phyloP scores from a whole-genome alignment of 495 filamentous ascomycete species.

The Penicillium canescens region DNA sequence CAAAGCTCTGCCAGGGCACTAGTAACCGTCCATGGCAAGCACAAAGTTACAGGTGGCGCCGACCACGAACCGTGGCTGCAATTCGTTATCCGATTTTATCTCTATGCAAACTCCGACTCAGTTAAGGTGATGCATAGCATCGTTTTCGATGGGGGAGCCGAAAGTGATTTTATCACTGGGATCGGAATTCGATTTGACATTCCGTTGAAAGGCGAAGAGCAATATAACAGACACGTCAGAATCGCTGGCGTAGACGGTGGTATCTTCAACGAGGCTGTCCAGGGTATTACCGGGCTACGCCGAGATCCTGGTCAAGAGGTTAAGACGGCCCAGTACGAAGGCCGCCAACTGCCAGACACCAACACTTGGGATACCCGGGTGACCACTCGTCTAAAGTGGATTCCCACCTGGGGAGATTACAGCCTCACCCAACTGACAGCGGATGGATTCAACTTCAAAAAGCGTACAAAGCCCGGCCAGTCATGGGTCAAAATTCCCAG shows the following conservation, averaged over 20 bases:
- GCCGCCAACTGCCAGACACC: constrained; percentile 26
- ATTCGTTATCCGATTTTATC: constrained; percentile 44
- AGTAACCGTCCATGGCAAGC: constrained; percentile 35
- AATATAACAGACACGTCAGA: constrained; percentile 43
- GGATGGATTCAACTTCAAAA: constrained; percentile 52
- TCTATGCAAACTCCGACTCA: constrained; percentile 41
- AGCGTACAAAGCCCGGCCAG: constrained; percentile 46
- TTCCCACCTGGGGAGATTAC: constrained; percentile 51
- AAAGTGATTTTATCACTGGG: constrained; percentile 35
- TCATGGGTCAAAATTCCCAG: constrained; percentile 52
- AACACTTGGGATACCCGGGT: constrained; percentile 39
- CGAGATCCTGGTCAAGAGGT: constrained; percentile 36
- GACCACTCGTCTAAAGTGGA: constrained; percentile 36
- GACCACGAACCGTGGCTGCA: constrained; percentile 33
- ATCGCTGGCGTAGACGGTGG: constrained; percentile 39
- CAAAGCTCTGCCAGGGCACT: constrained; percentile 28
- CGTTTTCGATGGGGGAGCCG: constrained; percentile 35
- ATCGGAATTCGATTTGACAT: constrained; percentile 42
- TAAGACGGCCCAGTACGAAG: constrained; percentile 35
- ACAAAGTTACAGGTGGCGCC: constrained; percentile 4
- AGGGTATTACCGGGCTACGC: constrained; percentile 42
- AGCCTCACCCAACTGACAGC: constrained; percentile 45
- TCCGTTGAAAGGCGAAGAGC: constrained; percentile 33
- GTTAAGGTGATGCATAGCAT: constrained; percentile 39
- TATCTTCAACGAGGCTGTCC: constrained; percentile 39